These are phyloP conservation scores for Malassezia pachydermatis DNA, from an alignment of 1,284 basidiomycete species.

Conservation along the genomic window DNA sequence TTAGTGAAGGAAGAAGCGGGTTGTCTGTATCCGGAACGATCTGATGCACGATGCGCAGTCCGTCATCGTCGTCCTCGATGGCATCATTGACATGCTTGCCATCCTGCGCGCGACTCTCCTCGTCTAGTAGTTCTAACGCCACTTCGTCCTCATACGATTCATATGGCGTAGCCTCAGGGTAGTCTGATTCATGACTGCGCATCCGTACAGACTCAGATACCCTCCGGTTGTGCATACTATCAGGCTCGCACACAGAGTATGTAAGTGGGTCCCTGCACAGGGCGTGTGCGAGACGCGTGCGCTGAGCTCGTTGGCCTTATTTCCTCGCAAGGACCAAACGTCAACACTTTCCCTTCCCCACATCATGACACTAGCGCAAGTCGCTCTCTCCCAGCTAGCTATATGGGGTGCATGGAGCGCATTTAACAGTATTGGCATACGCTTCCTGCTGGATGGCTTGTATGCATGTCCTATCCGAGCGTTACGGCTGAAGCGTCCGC, in stretches of 20 bases:
- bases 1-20: slow-evolving; percentile 52
- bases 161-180: background rate
- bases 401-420: slow-evolving; percentile 4
- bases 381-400: slow-evolving; percentile 1
- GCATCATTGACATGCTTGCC: background rate
- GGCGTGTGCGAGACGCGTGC: no score
- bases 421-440: background rate
- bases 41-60: slow-evolving; percentile 35
- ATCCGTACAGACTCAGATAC: background rate
- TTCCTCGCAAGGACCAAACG: no score
- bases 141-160: slow-evolving; percentile 7
- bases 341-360: no score
- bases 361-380: slow-evolving; percentile 2
- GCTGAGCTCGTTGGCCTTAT: background rate
- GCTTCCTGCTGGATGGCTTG: background rate
- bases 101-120: background rate
- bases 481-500: slow-evolving; percentile 3
- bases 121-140: slow-evolving; percentile 7
- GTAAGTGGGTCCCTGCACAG: no score
- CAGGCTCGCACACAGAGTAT: no score
- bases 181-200: background rate
- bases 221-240: background rate
- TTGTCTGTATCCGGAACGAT: slow-evolving; percentile 54
- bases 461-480: background rate
- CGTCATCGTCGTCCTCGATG: slow-evolving; percentile 38